Base-by-base conservation (phyloP, 371 early-diverging fungal genomes). In the Smittium culicis region DNA sequence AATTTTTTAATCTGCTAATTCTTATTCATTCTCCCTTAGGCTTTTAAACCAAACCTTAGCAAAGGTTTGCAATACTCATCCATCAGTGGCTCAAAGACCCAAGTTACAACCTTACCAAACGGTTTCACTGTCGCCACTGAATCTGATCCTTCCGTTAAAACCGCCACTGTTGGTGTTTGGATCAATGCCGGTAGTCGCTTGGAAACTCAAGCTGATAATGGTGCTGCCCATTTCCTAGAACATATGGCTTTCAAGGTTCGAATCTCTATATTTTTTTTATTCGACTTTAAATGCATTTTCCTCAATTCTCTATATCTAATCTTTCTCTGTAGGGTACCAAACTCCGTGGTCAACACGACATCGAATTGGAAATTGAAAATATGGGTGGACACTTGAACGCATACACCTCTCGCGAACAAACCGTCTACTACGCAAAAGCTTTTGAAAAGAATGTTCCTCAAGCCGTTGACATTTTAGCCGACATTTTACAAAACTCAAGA, bases 121-220 rank as follows among this genome's bases (percentile, higher is more conserved):
- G 98, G 98, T 20, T 85, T 98, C 69, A 94, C 92, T 31, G 82
- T 98, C 45, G 98, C 98, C 24, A 90, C 97, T 54, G 97, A 98
- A 79, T 77, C 89, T 65, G 91, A 93, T 79, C 91, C 92, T 27
- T 82, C 87, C 67, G 83, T 86, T 71, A 88, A 93, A 80, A 94
- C 98, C 24, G 95, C 97, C 61, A 95, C 98, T 34, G 96, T 98
- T 29, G 98, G 98, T 69, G 89, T 98, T 28, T 97, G 96, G 93
- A 96, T 97, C 70, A 91, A 94, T 79, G 92, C 97, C 57, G 98
- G 98, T 34, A 90, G 90, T 70, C 86, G 97, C 70, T 91, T 89
- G 72, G 98, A 98, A 81, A 88, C 76, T 66, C 81, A 79, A 65
- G 81, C 84, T 73, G 93, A 90, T 81, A 96, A 96, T 73, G 98